Evolutionary conservation across 164 flowering plant genomes (phyloP).

Genomic region (Euptelea pleiosperma): DNA sequence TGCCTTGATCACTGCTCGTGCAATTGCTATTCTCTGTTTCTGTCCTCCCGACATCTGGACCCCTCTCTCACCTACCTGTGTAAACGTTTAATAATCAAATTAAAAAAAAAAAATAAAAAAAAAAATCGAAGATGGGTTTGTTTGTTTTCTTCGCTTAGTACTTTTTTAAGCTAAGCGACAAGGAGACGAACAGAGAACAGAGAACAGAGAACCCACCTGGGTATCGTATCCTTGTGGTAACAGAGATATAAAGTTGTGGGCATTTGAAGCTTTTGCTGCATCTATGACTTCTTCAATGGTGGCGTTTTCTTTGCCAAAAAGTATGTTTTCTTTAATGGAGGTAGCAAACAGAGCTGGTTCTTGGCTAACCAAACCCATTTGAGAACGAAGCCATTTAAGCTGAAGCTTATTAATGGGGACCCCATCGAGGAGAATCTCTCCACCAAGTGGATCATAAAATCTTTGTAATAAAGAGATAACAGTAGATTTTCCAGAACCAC

Average conservation of each 20-base stretch:
- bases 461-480: slow-evolving; percentile 63
- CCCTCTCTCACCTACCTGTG: slow-evolving; percentile 80
- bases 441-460: slow-evolving; percentile 71
- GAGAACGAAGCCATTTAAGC: slow-evolving; percentile 81
- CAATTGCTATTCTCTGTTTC: slow-evolving; percentile 89
- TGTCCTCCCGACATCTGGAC: slow-evolving; percentile 92
- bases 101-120: no score
- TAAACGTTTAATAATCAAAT: no score
- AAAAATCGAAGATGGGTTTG: no score
- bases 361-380: slow-evolving; percentile 93
- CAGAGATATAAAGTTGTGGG: slow-evolving; percentile 70
- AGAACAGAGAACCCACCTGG: slow-evolving; percentile 56
- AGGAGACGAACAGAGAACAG: neutral
- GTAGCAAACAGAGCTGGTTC: slow-evolving; percentile 90
- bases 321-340: slow-evolving; percentile 70
- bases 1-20: slow-evolving; percentile 65
- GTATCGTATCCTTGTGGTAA: slow-evolving; percentile 83
- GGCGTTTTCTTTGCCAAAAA: slow-evolving; percentile 85
- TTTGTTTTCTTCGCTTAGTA: no score
- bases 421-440: slow-evolving; percentile 70
- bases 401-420: slow-evolving; percentile 56
- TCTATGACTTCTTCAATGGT: slow-evolving; percentile 56
- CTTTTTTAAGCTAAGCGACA: neutral
- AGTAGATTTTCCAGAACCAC: slow-evolving; percentile 94
- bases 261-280: slow-evolving; percentile 83